Base-by-base conservation (phyloP, 139 green algal species). In the Raphidocelis subcapitata region DNA sequence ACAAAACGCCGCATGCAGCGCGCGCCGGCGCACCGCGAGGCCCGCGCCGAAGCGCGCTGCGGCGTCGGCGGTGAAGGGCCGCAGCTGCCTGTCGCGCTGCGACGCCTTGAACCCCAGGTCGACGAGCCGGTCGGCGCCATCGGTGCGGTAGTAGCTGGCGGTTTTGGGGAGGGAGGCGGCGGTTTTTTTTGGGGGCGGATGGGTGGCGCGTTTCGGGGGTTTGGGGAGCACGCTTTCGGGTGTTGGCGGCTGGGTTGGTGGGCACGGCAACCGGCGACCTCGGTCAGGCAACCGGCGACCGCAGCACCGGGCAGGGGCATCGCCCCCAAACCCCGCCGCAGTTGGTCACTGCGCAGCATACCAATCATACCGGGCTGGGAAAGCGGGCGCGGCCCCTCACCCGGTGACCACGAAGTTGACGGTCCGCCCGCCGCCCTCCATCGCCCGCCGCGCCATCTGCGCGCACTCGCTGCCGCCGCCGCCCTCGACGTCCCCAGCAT, bases 401-500 rank as follows among this genome's bases (percentile, higher is more conserved):
- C 41, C 41, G 41, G 41, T 49, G 41, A 49, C 41, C 8, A 49
- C 41, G 12, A 49, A 49, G 41, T 76, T 76, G 41, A 76, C 67
- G 8, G 69, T 21, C 57, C 69, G 57, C 8, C 69, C 69, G 29
- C 61, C 47, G 59, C 62, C 62, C 59, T 68, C 59, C 46, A 69
- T 32, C 3, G 59, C 69, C 5, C 69, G 28, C 20, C 47, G 55
- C 18, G 67, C 26, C 69, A 76, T 76, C 29, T 61, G 29, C 21
- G 62, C 70, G 31, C 70, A 77, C 3, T 49, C 46, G 61, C 70
- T 77, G 46, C 51, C 69, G 10, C 62, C 61, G 32, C 70, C 70
- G 33, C 70, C 70, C 46, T 77, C 70, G 24, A 77, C 46, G 62
- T 77, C 70, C n/a, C 60, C 69, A 31, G 70, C 63, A 47, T 63